These are phyloP conservation scores for Acer yangbiense DNA, from an alignment of 345 rosid genomes.

Conservation along the genomic window DNA sequence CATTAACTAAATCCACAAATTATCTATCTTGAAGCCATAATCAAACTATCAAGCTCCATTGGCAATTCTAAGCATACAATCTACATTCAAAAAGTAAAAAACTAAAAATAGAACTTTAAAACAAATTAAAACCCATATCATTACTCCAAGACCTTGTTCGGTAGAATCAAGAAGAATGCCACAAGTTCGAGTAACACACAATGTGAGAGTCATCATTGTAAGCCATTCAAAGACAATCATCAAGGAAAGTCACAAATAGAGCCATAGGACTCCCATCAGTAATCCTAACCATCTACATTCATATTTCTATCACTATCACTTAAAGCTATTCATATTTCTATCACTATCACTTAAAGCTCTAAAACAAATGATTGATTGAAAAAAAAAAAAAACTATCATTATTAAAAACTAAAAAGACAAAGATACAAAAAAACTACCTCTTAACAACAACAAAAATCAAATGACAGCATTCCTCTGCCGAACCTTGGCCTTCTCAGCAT, in stretches of 20 bases:
- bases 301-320: not conserved
- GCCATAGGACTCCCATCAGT: not conserved
- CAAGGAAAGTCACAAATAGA: not conserved
- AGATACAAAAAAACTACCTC: not conserved
- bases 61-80: not conserved
- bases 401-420: not conserved
- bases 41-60: too few relatives aligned
- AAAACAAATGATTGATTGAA: not conserved
- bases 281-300: not conserved
- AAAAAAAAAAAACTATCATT: not conserved
- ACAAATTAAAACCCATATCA: not conserved
- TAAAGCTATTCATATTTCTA: too few relatives aligned
- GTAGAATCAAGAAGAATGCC: not conserved
- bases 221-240: not conserved
- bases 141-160: not conserved
- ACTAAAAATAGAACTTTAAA: not conserved
- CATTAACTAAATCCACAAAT: too few relatives aligned
- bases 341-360: not conserved
- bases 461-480: conserved; percentile 62
- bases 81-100: not conserved
- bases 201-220: not conserved
- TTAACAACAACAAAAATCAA: conserved; percentile 25
- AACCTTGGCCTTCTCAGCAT: conserved; percentile 94
- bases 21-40: too few relatives aligned
- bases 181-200: not conserved